Conservation (phyloP, 2,329 filamentous ascomycete genomes). For the Ceratocystis huliohia region DNA sequence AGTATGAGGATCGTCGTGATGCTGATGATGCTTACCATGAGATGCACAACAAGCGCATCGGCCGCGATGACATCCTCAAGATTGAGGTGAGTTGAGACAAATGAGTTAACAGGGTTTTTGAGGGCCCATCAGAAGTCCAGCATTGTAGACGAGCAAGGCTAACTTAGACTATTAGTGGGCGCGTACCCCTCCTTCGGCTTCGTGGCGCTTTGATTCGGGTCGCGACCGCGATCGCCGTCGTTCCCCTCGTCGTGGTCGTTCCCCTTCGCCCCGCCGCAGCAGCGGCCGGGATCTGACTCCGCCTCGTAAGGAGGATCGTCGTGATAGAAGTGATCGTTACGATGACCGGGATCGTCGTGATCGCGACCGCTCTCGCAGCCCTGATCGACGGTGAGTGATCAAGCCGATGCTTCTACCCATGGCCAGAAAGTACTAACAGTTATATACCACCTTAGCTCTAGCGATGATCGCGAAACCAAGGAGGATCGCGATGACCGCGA, state of each 20-base stretch:
- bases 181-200: slow-evolving; percentile 91
- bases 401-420: neutral
- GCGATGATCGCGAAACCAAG: slow-evolving; percentile 41
- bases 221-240: slow-evolving; percentile 58
- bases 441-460: slow-evolving; percentile 24
- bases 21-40: slow-evolving; percentile 98
- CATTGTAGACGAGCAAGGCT: slow-evolving; percentile 13
- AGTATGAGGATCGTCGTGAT: slow-evolving; percentile 97
- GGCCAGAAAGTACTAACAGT: neutral
- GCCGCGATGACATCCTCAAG: slow-evolving; percentile 88
- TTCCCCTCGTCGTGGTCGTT: slow-evolving; percentile 53
- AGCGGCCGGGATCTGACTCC: slow-evolving; percentile 62
- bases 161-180: slow-evolving; percentile 58
- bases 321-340: slow-evolving; percentile 60
- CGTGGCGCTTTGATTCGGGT: slow-evolving; percentile 94
- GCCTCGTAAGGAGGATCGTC: slow-evolving; percentile 76
- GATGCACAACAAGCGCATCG: slow-evolving; percentile 99
- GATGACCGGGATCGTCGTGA: slow-evolving; percentile 64
- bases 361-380: slow-evolving; percentile 61
- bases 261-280: slow-evolving; percentile 67
- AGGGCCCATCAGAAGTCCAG: neutral
- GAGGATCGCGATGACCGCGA: slow-evolving; percentile 61
- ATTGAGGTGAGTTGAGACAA: slow-evolving; percentile 60
- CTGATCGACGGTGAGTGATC: slow-evolving; percentile 42
- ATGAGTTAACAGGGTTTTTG: too few relatives aligned